Percentiles rank a stretch among this genome's conserved stretches.
Conservation (phyloP, 371 early-diverging fungal species). For the Mortierella sp. region DNA sequence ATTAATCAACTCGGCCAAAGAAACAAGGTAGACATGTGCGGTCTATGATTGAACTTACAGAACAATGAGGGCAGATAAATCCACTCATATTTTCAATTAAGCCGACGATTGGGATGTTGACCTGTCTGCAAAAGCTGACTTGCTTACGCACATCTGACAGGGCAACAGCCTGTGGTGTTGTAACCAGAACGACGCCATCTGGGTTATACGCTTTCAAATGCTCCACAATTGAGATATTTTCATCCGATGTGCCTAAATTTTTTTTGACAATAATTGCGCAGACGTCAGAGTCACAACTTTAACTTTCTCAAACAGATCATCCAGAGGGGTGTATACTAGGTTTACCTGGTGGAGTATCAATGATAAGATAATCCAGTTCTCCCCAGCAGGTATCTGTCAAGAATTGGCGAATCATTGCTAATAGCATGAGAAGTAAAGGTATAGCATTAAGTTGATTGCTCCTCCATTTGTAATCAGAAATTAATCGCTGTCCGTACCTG, state of each 20-base stretch:
- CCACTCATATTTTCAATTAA: conserved; percentile 97
- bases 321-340: not conserved
- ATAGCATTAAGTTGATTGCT: conserved; percentile 6
- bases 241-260: conserved; percentile 86
- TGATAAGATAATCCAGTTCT: conserved; percentile 87
- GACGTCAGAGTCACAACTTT: not conserved
- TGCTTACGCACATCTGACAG: conserved; percentile 91
- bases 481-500: conserved; percentile 59
- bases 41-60: conserved; percentile 59
- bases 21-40: not conserved
- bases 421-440: not conserved
- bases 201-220: conserved; percentile 80
- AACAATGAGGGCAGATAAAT: conserved; percentile 90
- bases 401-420: conserved; percentile 92
- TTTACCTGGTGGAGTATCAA: conserved; percentile 95
- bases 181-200: conserved; percentile 90
- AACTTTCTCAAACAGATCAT: not conserved
- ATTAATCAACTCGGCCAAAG: no score
- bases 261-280: not conserved
- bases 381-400: conserved; percentile 92
- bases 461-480: not conserved
- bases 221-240: conserved; percentile 89
- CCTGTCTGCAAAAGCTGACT: conserved; percentile 87
- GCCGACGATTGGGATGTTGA: conserved; percentile 84
- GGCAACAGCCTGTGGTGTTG: conserved; percentile 93